phyloP scores from a whole-genome alignment of 768 basidiomycete species.

The Collybia mongolica region DNA sequence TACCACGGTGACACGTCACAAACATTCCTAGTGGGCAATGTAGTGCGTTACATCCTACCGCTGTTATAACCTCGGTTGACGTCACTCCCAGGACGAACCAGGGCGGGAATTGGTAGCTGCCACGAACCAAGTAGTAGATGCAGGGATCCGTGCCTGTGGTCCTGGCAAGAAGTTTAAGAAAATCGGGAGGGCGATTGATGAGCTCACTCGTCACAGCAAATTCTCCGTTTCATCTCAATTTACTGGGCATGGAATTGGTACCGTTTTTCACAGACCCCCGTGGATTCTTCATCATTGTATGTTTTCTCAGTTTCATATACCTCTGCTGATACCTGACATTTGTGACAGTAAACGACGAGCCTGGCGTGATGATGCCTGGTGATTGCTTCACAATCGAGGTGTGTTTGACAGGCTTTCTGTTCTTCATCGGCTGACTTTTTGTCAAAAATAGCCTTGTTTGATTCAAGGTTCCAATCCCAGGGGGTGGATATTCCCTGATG shows the following conservation, averaged over 20 bases:
- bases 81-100: slow-evolving; percentile 57
- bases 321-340: neutral
- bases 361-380: slow-evolving; percentile 78
- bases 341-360: slow-evolving; percentile 74
- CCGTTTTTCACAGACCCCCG: slow-evolving; percentile 74
- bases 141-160: slow-evolving; percentile 73
- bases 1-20: slow-evolving; percentile 90
- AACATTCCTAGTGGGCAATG: slow-evolving; percentile 80
- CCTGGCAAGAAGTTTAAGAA: slow-evolving; percentile 65
- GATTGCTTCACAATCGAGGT: slow-evolving; percentile 95
- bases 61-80: neutral
- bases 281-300: slow-evolving; percentile 80
- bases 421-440: neutral
- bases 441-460: slow-evolving; percentile 56
- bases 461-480: slow-evolving; percentile 70
- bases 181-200: slow-evolving; percentile 73
- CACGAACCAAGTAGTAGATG: slow-evolving; percentile 63
- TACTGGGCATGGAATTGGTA: slow-evolving; percentile 86
- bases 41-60: slow-evolving; percentile 41
- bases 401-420: slow-evolving; percentile 5
- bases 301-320: slow-evolving; percentile 17
- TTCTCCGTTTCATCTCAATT: slow-evolving; percentile 74
- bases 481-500: slow-evolving; percentile 84
- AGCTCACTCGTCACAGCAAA: slow-evolving; percentile 33
- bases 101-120: slow-evolving; percentile 65